Percentiles rank a stretch among this genome's conserved stretches.
phyloP scores from a whole-genome alignment of 139 green algal genomes.

The Microglena sp. region DNA sequence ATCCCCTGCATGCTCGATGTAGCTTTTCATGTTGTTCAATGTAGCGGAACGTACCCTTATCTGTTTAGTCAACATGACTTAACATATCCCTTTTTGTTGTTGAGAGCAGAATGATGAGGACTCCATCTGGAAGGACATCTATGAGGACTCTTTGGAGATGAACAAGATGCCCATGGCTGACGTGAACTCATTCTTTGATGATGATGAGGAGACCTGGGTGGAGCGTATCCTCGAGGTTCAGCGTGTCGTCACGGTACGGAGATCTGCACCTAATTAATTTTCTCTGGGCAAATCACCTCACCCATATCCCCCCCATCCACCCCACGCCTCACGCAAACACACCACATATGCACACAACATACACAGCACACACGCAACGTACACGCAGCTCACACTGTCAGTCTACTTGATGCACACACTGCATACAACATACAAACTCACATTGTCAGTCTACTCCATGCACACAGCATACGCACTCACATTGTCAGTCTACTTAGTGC shows the following conservation, averaged over 20 bases:
- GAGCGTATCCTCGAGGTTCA: slow-evolving; percentile 61
- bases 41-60: no score
- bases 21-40: no score
- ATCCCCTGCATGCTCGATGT: no score
- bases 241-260: slow-evolving; percentile 87
- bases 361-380: no score
- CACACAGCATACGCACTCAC: neutral
- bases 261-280: neutral
- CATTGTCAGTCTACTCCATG: neutral
- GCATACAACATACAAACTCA: neutral
- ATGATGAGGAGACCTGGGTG: slow-evolving; percentile 26
- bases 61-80: no score
- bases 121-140: no score
- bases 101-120: no score
- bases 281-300: neutral
- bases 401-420: neutral
- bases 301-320: neutral
- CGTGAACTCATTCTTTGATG: no score
- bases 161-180: no score
- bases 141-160: no score
- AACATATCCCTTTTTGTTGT: no score
- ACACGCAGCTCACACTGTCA: no score
- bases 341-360: neutral
- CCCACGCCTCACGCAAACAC: neutral
- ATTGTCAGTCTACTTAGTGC: neutral